Evolutionary conservation across 352 stramenopile species (phyloP).

Genomic region (Achlya hypogyna): DNA sequence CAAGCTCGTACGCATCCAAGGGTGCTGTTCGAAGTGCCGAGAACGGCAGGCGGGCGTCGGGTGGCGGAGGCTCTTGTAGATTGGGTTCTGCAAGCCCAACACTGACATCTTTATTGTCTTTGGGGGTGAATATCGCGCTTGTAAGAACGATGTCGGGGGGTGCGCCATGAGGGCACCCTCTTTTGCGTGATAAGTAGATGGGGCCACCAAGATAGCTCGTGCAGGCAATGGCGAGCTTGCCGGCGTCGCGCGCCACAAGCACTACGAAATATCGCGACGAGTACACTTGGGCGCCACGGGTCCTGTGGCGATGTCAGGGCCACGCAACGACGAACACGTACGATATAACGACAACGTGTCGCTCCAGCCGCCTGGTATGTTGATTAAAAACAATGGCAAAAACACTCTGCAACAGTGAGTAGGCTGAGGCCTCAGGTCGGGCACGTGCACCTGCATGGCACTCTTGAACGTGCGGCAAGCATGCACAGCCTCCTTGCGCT

Average conservation of each 20-base stretch:
- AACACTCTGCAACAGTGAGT: background rate
- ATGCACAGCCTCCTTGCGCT: background rate
- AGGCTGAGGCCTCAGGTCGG: background rate
- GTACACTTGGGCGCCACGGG: background rate
- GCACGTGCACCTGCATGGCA: background rate
- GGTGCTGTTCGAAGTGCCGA: background rate
- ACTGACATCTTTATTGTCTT: background rate
- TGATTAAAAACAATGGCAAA: conserved; percentile 8
- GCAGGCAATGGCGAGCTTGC: background rate
- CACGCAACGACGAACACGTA: background rate
- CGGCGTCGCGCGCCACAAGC: background rate
- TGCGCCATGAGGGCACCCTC: background rate
- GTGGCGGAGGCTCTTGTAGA: background rate
- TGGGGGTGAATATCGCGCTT: background rate
- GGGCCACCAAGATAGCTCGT: background rate
- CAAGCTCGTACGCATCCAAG: background rate
- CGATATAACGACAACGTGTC: background rate
- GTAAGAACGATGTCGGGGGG: background rate
- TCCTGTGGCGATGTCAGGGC: background rate
- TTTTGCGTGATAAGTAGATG: background rate
- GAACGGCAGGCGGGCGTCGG: background rate
- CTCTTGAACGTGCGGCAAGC: background rate
- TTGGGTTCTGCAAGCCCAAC: background rate
- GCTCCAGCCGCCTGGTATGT: background rate
- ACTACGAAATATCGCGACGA: conserved; percentile 1